Evolutionary conservation across 2,329 filamentous ascomycete species (phyloP).

Genomic region (Cyphellophora europaea): DNA sequence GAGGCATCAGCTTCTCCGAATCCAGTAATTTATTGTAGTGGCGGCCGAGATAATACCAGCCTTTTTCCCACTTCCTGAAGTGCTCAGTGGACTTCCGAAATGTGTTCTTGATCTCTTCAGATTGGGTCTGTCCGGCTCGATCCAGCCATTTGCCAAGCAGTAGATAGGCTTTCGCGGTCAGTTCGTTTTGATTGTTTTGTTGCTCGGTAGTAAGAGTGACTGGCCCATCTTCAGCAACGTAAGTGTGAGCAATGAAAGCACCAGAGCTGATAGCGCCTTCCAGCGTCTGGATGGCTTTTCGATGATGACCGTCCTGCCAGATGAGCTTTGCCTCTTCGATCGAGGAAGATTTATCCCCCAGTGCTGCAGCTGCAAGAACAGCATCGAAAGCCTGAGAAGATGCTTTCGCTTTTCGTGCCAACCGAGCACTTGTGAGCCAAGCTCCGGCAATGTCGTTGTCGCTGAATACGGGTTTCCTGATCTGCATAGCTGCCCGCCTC

Average conservation of each 20-base stretch:
- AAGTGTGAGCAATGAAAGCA: constrained; percentile 52
- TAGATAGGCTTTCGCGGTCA: constrained; percentile 62
- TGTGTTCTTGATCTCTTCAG: constrained; percentile 65
- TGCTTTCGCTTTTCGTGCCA: constrained; percentile 77
- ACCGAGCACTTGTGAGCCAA: constrained; percentile 76
- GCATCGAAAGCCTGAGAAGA: constrained; percentile 87
- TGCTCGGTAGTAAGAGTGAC: constrained; percentile 29
- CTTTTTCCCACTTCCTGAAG: constrained; percentile 71
- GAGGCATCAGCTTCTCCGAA: constrained; percentile 68
- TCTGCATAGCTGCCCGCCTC: constrained; percentile 76
- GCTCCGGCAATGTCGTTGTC: constrained; percentile 68
- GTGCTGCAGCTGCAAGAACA: constrained; percentile 74
- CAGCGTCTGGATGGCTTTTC: constrained; percentile 88
- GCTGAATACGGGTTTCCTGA: constrained; percentile 53
- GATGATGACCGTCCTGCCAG: constrained; percentile 87
- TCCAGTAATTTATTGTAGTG: constrained; percentile 96
- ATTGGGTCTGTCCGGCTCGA: constrained; percentile 84
- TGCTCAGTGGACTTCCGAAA: constrained; percentile 63
- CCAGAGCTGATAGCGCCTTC: constrained; percentile 76
- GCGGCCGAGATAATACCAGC: constrained; percentile 90
- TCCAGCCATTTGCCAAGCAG: constrained; percentile 96
- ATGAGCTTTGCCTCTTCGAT: constrained; percentile 90
- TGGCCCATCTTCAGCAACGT: constrained; percentile 25
- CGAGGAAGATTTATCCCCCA: constrained; percentile 77
- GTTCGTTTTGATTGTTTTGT: constrained; percentile 42